Percentiles rank a stretch among this genome's conserved stretches.
Evolutionary conservation across 2,329 filamentous ascomycete genomes (phyloP).

Genomic region (Magnaporthiopsis incrustans): DNA sequence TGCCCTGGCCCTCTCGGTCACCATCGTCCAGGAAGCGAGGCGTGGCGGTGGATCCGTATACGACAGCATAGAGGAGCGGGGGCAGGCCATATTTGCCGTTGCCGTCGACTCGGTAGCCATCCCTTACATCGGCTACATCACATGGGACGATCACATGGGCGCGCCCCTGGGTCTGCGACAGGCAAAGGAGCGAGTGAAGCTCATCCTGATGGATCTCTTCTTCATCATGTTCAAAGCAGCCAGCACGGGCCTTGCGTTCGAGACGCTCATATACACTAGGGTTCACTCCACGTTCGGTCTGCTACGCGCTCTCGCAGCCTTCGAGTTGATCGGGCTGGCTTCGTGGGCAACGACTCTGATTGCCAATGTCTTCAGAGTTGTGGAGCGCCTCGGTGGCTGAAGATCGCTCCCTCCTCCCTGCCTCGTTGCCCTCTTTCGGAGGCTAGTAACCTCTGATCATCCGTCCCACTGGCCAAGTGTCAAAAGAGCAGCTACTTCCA

Average conservation of each 20-base stretch:
- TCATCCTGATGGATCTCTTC: slow-evolving; percentile 86
- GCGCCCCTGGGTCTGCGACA: slow-evolving; percentile 84
- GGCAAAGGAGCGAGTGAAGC: slow-evolving; percentile 74
- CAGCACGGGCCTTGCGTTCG: slow-evolving; percentile 67
- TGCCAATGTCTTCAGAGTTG: slow-evolving; percentile 18
- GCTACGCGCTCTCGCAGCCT: slow-evolving; percentile 14
- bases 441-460: not conserved
- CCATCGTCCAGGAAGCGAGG: slow-evolving; percentile 55
- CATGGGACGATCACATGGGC: slow-evolving; percentile 91
- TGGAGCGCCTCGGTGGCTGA: slow-evolving; percentile 16
- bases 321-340: slow-evolving; percentile 17
- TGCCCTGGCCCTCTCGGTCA: slow-evolving; percentile 67
- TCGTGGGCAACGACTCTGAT: slow-evolving; percentile 18
- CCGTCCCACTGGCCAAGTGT: too few species aligned
- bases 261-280: slow-evolving; percentile 17
- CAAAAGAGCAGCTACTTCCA: not conserved
- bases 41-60: slow-evolving; percentile 17
- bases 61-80: slow-evolving; percentile 44
- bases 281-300: slow-evolving; percentile 10
- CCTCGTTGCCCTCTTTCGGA: not conserved
- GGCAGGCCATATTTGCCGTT: slow-evolving; percentile 81
- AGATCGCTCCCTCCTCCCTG: too few species aligned
- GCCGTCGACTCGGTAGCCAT: slow-evolving; percentile 83
- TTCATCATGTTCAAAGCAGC: slow-evolving; percentile 98
- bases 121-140: slow-evolving; percentile 87